Conservation (phyloP, 805 yeast genomes). For the Candida xyloterini region DNA sequence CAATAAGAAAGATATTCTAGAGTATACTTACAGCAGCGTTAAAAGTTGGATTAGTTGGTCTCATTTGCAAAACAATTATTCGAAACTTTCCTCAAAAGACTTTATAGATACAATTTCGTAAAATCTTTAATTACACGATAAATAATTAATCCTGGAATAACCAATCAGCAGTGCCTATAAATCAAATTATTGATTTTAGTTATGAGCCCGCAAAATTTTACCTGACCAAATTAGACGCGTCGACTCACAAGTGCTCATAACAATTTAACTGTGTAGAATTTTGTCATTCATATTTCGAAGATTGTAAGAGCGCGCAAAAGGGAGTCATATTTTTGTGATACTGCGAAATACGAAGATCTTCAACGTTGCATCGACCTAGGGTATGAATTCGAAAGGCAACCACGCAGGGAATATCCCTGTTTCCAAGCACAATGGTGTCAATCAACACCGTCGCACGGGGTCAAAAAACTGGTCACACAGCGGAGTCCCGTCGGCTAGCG, state of each 20-base stretch:
- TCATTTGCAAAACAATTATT: slow-evolving; percentile 33
- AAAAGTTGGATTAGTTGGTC: slow-evolving; percentile 46
- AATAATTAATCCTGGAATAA: background rate
- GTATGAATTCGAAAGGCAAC: slow-evolving; percentile 7
- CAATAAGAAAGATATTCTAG: background rate
- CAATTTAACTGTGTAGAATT: background rate
- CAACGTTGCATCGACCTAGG: background rate
- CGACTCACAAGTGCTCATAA: slow-evolving; percentile 2
- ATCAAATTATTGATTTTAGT: background rate
- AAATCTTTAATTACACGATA: background rate
- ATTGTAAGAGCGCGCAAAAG: background rate
- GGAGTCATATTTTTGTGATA: too few relatives aligned
- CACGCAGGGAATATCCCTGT: background rate
- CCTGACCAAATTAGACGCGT: slow-evolving; percentile 1
- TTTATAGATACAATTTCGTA: background rate
- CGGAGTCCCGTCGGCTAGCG: slow-evolving; percentile 1
- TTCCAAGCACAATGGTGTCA: slow-evolving; percentile 2
- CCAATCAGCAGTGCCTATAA: slow-evolving; percentile 8
- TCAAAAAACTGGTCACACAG: slow-evolving; percentile 22
- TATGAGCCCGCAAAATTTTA: slow-evolving; percentile 3
- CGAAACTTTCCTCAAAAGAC: background rate
- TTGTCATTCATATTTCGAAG: background rate
- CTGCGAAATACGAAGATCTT: too few relatives aligned
- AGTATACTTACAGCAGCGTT: slow-evolving; percentile 43
- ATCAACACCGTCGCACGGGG: slow-evolving; percentile 26